Base-by-base conservation (phyloP, 2,329 filamentous ascomycete species). In the Iodosphaeria phyllophila region DNA sequence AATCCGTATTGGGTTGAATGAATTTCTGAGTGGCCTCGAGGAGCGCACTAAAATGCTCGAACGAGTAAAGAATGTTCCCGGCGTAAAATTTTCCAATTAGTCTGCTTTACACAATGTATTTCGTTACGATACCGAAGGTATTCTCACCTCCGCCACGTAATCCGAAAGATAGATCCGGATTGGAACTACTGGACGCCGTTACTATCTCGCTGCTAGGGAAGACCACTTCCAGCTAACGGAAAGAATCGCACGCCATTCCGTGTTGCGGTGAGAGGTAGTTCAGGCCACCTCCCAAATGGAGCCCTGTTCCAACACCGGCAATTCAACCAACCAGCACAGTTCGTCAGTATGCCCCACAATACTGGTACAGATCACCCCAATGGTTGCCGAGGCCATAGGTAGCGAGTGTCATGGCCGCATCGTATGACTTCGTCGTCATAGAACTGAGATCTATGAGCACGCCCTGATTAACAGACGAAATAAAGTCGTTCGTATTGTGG, bases 1-100 rank as follows among this genome's bases (percentile, higher is more conserved):
- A 38, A 13, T 48, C 43, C 8, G 30, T 39, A 30, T 48, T 48
- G 29, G 46, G 42, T 17, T 31, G 20, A 15, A 40, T 39, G 24
- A 48, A 48, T 25, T 45, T 32, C 8, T 30, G 30, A 19, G 43
- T 41, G 1, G 45, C 45, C 6, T 36, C 29, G 16, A 42, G 33
- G 5, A 45, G 36, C 5, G 31, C 30, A 13, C 40, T 34, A 11
- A 32, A 37, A 8, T 47, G 41, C 3, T 39, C 32, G 9, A 41
- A 37, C 10, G 35, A 18, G 17, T 39, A 44, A 16, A 44, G 29
- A 24, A 44, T 11, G 13, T 42, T 44, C 3, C 42, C 42, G 3
- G 40, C 41, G 20, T 27, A 42, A 16, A 44, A 37, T 11, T 38
- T 25, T 3, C 33, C 38, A 5, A 33, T 31, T 4, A 38, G 40